Evolutionary conservation across 2,329 filamentous ascomycete species (phyloP).

Genomic region (Clarireedia sp.): DNA sequence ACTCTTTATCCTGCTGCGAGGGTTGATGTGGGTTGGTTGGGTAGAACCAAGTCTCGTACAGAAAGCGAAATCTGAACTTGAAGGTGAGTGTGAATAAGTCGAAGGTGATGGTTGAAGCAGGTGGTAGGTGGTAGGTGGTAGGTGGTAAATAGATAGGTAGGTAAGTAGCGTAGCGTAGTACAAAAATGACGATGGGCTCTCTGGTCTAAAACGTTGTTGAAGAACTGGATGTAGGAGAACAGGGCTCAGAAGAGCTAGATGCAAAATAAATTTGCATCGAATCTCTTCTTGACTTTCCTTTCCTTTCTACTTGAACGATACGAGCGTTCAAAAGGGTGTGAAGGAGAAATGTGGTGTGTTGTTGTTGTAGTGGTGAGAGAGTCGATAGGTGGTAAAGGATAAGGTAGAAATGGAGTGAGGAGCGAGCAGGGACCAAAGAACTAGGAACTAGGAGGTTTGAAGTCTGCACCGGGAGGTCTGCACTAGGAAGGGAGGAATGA

Average conservation of each 20-base stretch:
- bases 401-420: constrained; percentile 1
- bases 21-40: neutral
- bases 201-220: neutral
- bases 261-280: constrained; percentile 10
- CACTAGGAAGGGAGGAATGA: no score
- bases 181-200: neutral
- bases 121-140: neutral
- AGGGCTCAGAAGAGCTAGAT: constrained; percentile 8
- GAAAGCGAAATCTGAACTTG: no score
- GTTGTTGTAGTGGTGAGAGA: neutral
- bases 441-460: no score
- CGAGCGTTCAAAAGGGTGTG: neutral
- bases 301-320: neutral
- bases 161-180: neutral
- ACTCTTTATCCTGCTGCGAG: neutral
- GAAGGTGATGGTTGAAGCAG: neutral
- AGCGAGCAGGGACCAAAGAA: no score
- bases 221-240: neutral
- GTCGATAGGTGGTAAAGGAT: constrained; percentile 4
- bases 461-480: no score
- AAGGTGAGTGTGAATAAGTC: neutral
- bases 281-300: neutral
- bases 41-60: no score
- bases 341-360: neutral
- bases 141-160: neutral